Evolutionary conservation across 2,329 filamentous ascomycete species (phyloP).

Genomic region (Magnaporthales sp.): DNA sequence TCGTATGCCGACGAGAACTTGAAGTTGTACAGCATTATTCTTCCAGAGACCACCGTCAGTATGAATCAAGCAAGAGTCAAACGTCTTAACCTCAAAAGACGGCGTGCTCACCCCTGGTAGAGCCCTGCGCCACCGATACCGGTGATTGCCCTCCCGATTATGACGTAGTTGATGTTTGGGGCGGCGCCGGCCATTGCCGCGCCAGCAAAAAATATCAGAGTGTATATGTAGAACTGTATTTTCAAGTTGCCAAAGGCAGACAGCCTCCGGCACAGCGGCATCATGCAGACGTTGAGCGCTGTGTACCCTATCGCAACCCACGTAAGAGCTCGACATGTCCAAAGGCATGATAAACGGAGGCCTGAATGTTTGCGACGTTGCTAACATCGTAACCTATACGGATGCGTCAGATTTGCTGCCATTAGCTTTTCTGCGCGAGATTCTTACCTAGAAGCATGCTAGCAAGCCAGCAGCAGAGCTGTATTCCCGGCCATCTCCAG

Average conservation of each 20-base stretch:
- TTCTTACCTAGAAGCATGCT: no score
- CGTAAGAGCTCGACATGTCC: conserved; percentile 26
- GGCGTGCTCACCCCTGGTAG: neutral
- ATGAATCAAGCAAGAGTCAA: neutral
- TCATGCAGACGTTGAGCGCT: neutral
- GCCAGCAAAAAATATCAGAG: neutral
- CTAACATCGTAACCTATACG: conserved; percentile 29
- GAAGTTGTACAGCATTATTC: conserved; percentile 1
- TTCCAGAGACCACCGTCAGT: neutral
- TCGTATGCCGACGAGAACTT: neutral
- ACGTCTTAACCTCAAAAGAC: neutral
- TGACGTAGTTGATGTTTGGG: neutral
- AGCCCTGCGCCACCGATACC: conserved; percentile 1
- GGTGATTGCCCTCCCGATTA: neutral
- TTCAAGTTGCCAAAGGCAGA: neutral
- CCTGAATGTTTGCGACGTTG: conserved; percentile 45
- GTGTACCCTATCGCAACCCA: conserved; percentile 27
- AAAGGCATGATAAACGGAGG: conserved; percentile 45
- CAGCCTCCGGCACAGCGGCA: neutral
- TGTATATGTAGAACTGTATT: neutral
- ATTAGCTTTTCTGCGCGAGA: no score
- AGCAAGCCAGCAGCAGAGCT: no score
- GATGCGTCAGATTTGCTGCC: no score
- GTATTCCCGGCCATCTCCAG: no score
- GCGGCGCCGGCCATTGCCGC: neutral